A percentile compares a stretch with the other conserved stretches of the same genome.
These are phyloP conservation scores for Aegilops bicornis DNA, from an alignment of 176 grass and related monocot species.

Conservation along the genomic window DNA sequence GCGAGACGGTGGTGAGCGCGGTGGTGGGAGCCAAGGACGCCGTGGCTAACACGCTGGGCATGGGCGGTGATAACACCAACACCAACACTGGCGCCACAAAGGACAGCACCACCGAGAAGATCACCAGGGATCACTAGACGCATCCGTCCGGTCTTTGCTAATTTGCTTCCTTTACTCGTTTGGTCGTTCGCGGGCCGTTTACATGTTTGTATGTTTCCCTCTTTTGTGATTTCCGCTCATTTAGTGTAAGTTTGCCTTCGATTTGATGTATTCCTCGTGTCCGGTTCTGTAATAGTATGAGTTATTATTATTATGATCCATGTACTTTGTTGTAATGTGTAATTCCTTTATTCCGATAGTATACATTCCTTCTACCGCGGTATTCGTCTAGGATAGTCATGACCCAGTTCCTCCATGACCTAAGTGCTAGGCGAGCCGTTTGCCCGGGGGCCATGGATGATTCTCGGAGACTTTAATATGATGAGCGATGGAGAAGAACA, in stretches of 20 bases:
- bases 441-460: no score
- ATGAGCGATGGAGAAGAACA: no score
- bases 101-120: slow-evolving; percentile 23
- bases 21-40: slow-evolving; percentile 60
- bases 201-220: background rate
- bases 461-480: no score
- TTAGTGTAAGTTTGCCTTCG: background rate
- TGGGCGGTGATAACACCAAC: slow-evolving; percentile 24
- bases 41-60: slow-evolving; percentile 56
- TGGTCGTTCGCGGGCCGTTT: background rate
- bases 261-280: background rate
- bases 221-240: slow-evolving; percentile 2
- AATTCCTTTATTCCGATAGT: no score
- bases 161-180: background rate
- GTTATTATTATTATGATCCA: no score
- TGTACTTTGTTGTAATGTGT: background rate
- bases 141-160: no score
- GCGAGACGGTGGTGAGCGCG: slow-evolving; percentile 54
- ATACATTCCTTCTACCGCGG: no score
- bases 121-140: slow-evolving; percentile 35
- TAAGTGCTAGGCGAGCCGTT: no score
- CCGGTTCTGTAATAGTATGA: slow-evolving; percentile 10
- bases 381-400: no score
- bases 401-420: no score
- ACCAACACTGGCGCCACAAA: no score